Base-by-base conservation (phyloP, 2,329 filamentous ascomycete genomes). In the Pseudogymnoascus destructans region DNA sequence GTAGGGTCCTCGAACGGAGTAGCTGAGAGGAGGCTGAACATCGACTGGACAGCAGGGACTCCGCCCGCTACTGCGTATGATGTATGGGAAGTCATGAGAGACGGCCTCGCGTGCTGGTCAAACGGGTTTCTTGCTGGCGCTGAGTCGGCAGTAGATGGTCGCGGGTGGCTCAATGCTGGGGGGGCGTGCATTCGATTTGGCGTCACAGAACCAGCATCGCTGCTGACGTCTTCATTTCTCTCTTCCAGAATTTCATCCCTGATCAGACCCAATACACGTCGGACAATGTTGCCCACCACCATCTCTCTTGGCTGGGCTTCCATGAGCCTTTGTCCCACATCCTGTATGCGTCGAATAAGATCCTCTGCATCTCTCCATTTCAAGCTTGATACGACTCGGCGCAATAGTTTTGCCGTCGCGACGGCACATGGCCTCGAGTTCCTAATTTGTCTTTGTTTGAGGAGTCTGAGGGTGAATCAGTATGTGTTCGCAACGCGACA, bases 281-380 rank as follows among this genome's bases (percentile, higher is more conserved):
- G 84, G 52, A 96, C 89, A 64, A 98, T 91, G 68, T 98, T 98
- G 57, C 90, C 92, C 46, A 96, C 89, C 4, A 90, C 89, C 65
- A 95, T 85, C 73, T 97, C 93, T 61, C 86, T 82, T 13, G 92
- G 92, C 66, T 95, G 89, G 6, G 93, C 91, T 58, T 86, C 81
- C 33, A 87, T 84, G 42, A 98, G 77, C 58, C 84, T 81, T 65
- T 83, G 80, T 59, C 93, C 93, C 21, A 92, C 84, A 60, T 84
- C 79, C 63, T 87, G 84, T 61, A 98, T 84, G 63, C 88, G 84
- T 65, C 85, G 81, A 60, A 97, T 82, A 56, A 98, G 82, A 66
- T 85, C 83, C 55, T 83, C 80, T 52, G 90, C 85, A 70, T 92
- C 86, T 61, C 79, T 79, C 74, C 86, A 91, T 70, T 85, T 87